Conservation (phyloP, 306 rosid species). For the Prunus salicina region DNA sequence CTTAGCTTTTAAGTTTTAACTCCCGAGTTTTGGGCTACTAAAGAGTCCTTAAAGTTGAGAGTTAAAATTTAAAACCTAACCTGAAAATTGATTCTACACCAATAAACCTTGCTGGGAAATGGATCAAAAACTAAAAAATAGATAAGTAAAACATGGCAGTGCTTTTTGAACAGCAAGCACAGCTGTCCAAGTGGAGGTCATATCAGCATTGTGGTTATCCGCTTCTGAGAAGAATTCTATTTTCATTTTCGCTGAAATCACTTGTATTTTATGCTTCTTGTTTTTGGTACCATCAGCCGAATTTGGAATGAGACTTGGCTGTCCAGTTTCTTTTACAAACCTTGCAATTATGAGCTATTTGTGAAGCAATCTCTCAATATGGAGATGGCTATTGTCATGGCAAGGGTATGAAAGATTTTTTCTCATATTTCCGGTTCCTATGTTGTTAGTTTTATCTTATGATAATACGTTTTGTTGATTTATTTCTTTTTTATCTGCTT, state of each 20-base stretch:
- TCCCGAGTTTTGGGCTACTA: neutral
- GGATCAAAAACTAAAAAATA: neutral
- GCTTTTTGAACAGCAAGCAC: neutral
- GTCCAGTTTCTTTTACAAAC: conserved; percentile 93
- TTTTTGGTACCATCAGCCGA: conserved; percentile 62
- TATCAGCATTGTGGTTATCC: neutral
- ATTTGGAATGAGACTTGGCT: conserved; percentile 99
- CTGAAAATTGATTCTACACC: neutral
- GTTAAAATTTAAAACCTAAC: neutral
- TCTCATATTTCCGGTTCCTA: conserved; percentile 12
- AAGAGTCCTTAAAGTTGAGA: neutral
- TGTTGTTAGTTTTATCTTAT: neutral
- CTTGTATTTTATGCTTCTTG: neutral
- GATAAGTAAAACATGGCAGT: neutral
- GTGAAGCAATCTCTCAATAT: conserved; percentile 99
- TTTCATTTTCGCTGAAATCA: neutral
- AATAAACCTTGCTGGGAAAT: neutral
- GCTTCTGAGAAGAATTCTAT: neutral
- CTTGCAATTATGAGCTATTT: conserved; percentile 96
- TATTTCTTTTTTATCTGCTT: neutral
- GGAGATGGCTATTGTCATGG: conserved; percentile 99
- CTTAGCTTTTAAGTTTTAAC: neutral
- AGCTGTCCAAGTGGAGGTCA: neutral
- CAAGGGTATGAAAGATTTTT: conserved; percentile 69
- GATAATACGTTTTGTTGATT: neutral